Base-by-base conservation (phyloP, 2,329 filamentous ascomycete species). In the Byssoonygena ceratinophila region DNA sequence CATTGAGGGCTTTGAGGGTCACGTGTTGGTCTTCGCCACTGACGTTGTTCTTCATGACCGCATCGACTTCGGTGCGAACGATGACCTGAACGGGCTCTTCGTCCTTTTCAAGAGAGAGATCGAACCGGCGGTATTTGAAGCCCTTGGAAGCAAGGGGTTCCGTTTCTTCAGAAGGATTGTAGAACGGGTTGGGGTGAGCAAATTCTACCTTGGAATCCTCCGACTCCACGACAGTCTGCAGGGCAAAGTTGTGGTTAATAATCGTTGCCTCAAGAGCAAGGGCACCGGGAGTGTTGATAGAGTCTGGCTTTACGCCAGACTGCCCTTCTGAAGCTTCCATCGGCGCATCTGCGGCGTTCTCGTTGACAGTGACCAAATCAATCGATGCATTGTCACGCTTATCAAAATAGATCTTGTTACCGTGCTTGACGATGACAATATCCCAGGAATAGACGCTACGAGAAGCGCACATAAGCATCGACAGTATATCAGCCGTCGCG, bases 211-310 rank as follows among this genome's bases (percentile, higher is more conserved):
- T 94, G 68, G 81, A 75, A 57, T 75, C 78, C 58, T 88, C 81
- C 61, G 78, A 85, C 76, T 98, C 92, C 62, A 81, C 72, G 60
- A 98, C 90, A 48, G 94, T 88, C 76, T 98, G 92, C 71, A 94
- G 87, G 61, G 88, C 86, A 71, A 98, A 98, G 77, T 97, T 94
- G 80, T 97, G 92, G 81, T 98, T 98, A 80, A 98, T 98, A 76
- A 96, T 94, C 49, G 92, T 98, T 52, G 92, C 92, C 74, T 98
- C 92, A 71, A 96, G 85, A 65, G 94, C 91, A 54, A 98, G 82
- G 51, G 90, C 88, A 52, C 77, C 75, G n/a, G 92, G 92, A 66
- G 89, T 89, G 80, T 98, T 98, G 73, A 98, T 85, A 59, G 80
- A 77, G 68, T 98, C 92, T 74, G 95, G 94, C 76, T 87, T 89